Base-by-base conservation (phyloP, 2,329 filamentous ascomycete genomes). In the Diplodia seriata region DNA sequence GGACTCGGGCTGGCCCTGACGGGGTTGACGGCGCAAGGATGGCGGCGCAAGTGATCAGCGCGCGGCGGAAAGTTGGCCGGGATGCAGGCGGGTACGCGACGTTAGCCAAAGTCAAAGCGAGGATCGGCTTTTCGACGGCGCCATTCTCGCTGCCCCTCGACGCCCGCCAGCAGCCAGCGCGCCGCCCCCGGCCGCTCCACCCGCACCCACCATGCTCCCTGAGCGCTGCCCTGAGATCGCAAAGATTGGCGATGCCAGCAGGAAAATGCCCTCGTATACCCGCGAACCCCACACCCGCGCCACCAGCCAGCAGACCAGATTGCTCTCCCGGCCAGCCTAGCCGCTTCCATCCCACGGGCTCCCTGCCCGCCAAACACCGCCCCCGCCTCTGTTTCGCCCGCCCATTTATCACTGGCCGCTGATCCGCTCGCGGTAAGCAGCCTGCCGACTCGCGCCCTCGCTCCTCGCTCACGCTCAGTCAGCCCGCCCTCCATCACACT, bases 321-420 rank as follows among this genome's bases (percentile, higher is more conserved):
- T 61, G 47, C 66, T 43, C 55, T 53, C 55, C 55, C 66, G 55
- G 33, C 56, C 49, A 67, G 55, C 65, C 55, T 67, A 59, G 47
- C 66, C 55, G 65, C 54, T 56, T 67, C 55, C 31, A 36, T 43
- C 47, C 33, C 40, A 18, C 57, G 26, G 47, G 66, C 55, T 54
- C 54, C 66, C 56, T 67, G 66, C 49, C 31, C 66, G 66, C 66
- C 31, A 57, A 47, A 49, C 65, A 61, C 26, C 43, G 23, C 54
- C 54, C 65, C 65, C 65, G 55, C 54, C 54, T 36, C 43, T 43
- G 57, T 62, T 62, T 62, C 57, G 40, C 40, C 26, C 23, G 50
- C 40, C 66, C 51, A 68, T 68, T 68, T 68, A 68, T 68, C 66
- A 68, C 66, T 64, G 66, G 57, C 66, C 40, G 57, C 61, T 63